Base-by-base conservation (phyloP, 2,329 filamentous ascomycete genomes). In the Sordariomycetes sp. region DNA sequence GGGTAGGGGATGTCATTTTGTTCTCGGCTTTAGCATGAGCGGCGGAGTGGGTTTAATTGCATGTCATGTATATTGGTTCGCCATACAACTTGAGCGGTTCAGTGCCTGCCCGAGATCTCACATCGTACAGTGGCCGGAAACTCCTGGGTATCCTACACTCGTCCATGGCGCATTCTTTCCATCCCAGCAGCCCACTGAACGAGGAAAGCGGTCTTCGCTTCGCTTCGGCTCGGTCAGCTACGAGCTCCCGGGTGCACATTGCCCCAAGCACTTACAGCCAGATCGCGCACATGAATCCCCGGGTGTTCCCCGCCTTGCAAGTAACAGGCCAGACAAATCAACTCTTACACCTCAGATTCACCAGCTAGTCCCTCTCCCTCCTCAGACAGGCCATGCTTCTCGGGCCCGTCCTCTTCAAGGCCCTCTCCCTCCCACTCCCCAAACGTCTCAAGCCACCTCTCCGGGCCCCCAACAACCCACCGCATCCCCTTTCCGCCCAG, bases 1-100 rank as follows among this genome's bases (percentile, higher is more conserved):
- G 84, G 84, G 18, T 86, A 58, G 53, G 20, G 53, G 37, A 28
- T 22, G 28, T 22, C 14, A 24, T 22, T 4, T 14, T 35, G 53
- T 20, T 11, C 18, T 24, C 32, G 22, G 35, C 35, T 20, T 16
- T n/a, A 46, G 40, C 16, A 46, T 16, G 40, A n/a, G n/a, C 16
- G 40, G 37, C 16, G n/a, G n/a, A 46, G 18, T 46, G 6, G 16
- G 6, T n/a, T 46, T 46, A n/a, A n/a, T 46, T n/a, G 40, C 40
- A n/a, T 46, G 40, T 46, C 40, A 46, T 46, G 16, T 46, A 7
- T n/a, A n/a, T 16, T 46, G n/a, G 6, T n/a, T 46, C 18, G n/a
- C n/a, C 4, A 18, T 46, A 46, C 40, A n/a, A 7, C n/a, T 46
- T n/a, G 18, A n/a, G n/a, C 14, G 40, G 40, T n/a, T n/a, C 6